Percentiles rank a stretch among this genome's conserved stretches.
phyloP scores from a whole-genome alignment of 345 rosid species.

The Aurinia saxatilis region DNA sequence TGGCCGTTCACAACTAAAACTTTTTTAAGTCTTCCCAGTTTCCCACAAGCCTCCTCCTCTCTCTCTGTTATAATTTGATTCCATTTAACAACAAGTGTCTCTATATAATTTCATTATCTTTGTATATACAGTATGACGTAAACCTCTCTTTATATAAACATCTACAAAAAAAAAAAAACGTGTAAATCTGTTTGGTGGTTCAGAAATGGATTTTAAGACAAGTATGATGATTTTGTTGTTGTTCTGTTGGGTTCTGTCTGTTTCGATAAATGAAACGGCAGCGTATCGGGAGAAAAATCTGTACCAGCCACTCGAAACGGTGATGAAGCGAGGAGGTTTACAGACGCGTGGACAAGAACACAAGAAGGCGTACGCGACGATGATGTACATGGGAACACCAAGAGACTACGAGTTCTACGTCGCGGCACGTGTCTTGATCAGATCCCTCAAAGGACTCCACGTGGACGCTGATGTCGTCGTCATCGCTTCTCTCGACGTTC shows the following conservation, averaged over 20 bases:
- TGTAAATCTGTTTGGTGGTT: background rate
- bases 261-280: background rate
- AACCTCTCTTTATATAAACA: background rate
- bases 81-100: background rate
- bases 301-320: conserved; percentile 2
- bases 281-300: conserved; percentile 4
- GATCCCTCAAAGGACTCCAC: conserved; percentile 53
- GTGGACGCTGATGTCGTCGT: conserved; percentile 94
- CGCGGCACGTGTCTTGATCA: conserved; percentile 84
- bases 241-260: conserved; percentile 5
- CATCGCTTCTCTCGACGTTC: conserved; percentile 92
- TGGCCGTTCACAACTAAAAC: conserved; percentile 1
- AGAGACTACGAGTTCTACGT: conserved; percentile 96
- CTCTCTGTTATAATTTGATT: background rate
- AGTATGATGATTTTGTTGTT: background rate
- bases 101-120: background rate
- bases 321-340: conserved; percentile 9
- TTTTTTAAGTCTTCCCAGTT: conserved; percentile 5
- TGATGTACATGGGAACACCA: conserved; percentile 99
- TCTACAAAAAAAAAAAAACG: too few relatives aligned
- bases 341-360: conserved; percentile 33
- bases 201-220: conserved; percentile 5
- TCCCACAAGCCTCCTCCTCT: conserved; percentile 10
- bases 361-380: conserved; percentile 86
- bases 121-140: background rate